phyloP scores from a whole-genome alignment of 495 filamentous ascomycete species.

The Ramalina intermedia region DNA sequence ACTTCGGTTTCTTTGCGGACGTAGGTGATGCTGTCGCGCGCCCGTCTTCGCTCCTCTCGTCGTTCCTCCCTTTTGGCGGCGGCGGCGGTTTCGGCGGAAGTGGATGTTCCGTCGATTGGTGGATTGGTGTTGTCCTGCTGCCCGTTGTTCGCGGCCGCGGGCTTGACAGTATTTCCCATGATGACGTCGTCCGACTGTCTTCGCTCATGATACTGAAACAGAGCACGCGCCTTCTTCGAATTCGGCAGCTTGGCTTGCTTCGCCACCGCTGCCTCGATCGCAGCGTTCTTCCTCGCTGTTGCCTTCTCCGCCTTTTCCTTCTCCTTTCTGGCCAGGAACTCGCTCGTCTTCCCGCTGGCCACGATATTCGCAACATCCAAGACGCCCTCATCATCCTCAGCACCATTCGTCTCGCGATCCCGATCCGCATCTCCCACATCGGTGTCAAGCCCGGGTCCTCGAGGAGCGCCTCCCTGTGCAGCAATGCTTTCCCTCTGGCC shows the following conservation, averaged over 20 bases:
- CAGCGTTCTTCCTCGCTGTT: constrained; percentile 35
- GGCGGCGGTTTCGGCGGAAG: constrained; percentile 18
- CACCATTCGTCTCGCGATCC: constrained; percentile 31
- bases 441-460: constrained; percentile 38
- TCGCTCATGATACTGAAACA: constrained; percentile 74
- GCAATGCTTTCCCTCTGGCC: constrained; percentile 16
- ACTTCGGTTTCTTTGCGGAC: constrained; percentile 66
- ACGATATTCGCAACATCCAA: constrained; percentile 92
- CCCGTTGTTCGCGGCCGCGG: constrained; percentile 26
- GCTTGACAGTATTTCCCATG: constrained; percentile 22
- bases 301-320: constrained; percentile 72
- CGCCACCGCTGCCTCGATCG: constrained; percentile 18
- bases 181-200: constrained; percentile 40
- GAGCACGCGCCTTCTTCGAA: constrained; percentile 56
- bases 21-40: constrained; percentile 25
- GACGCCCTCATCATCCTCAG: constrained; percentile 61
- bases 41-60: constrained; percentile 24
- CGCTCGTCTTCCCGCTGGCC: constrained; percentile 74
- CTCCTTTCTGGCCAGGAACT: constrained; percentile 82
- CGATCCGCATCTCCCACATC: constrained; percentile 37
- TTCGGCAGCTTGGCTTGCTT: constrained; percentile 56
- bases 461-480: constrained; percentile 22
- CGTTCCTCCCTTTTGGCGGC: constrained; percentile 21
- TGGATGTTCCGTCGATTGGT: constrained; percentile 1
- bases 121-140: constrained; percentile 22